These are phyloP conservation scores for Shiraia sp. DNA, from an alignment of 2,329 filamentous ascomycete species.

Conservation along the genomic window DNA sequence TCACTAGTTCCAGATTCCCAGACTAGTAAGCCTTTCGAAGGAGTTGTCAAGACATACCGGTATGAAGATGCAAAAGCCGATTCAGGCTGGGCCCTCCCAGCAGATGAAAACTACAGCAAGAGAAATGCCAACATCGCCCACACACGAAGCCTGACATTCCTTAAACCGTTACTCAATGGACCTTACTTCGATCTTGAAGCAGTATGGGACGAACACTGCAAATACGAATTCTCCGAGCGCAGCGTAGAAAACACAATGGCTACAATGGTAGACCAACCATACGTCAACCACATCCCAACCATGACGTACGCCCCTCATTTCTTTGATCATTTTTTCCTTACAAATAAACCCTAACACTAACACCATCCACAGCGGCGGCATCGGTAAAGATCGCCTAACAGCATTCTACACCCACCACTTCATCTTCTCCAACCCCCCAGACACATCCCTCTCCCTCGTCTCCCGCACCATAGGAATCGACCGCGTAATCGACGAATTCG, in stretches of 20 bases:
- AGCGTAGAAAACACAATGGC: constrained; percentile 74
- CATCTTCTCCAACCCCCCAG: constrained; percentile 71
- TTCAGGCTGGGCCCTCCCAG: constrained; percentile 32
- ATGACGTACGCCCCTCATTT: constrained; percentile 49
- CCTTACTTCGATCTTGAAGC: constrained; percentile 74
- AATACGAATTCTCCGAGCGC: constrained; percentile 70
- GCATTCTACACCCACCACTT: constrained; percentile 75
- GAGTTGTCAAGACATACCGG: constrained; percentile 25
- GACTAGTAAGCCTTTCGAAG: constrained; percentile 7
- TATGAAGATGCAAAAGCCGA: constrained; percentile 31
- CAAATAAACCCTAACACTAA: background rate
- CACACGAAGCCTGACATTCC: constrained; percentile 65
- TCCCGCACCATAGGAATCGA: constrained; percentile 74
- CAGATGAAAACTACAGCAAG: constrained; percentile 46
- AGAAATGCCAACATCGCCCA: constrained; percentile 64
- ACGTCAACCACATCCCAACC: constrained; percentile 77
- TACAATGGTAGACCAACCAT: constrained; percentile 80
- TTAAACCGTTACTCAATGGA: constrained; percentile 66
- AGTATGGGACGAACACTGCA: constrained; percentile 79
- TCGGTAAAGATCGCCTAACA: constrained; percentile 66
- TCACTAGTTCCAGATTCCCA: constrained; percentile 21
- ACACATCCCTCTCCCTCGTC: constrained; percentile 69
- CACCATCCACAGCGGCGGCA: constrained; percentile 57
- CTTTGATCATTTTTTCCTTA: background rate
- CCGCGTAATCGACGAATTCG: constrained; percentile 56